These are phyloP conservation scores for Calcarisporium arbuscula DNA, from an alignment of 2,329 filamentous ascomycete species.

Conservation along the genomic window DNA sequence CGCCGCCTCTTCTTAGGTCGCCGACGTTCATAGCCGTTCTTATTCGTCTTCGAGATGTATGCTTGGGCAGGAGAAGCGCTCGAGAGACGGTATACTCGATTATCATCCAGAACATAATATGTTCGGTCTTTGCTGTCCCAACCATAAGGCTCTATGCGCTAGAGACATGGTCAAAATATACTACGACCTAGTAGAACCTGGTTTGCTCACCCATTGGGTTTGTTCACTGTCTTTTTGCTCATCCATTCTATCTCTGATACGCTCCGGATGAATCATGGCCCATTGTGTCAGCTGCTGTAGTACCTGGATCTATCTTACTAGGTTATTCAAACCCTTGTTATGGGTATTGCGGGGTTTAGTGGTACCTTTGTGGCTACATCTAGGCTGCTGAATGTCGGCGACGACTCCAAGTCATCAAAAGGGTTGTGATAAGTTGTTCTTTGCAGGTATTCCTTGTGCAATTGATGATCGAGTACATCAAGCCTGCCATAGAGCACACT, in stretches of 20 bases:
- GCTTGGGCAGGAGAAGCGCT: constrained; percentile 61
- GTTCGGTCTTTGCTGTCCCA: constrained; percentile 83
- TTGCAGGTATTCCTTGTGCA: constrained; percentile 78
- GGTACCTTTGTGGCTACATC: constrained; percentile 72
- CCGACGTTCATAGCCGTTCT: not conserved
- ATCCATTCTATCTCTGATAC: constrained; percentile 78
- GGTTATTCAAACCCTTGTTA: no score
- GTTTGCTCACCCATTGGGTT: constrained; percentile 68
- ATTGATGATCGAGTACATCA: constrained; percentile 90
- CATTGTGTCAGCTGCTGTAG: constrained; percentile 86
- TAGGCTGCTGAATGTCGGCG: constrained; percentile 71
- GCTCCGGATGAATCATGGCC: constrained; percentile 81
- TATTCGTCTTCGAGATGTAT: constrained; percentile 58
- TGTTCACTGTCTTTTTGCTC: constrained; percentile 78
- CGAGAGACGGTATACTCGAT: constrained; percentile 83
- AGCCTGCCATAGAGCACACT: constrained; percentile 44
- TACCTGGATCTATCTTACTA: constrained; percentile 57
- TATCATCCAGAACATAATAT: constrained; percentile 90
- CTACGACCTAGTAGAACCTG: not conserved
- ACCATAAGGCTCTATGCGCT: constrained; percentile 76
- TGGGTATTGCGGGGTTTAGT: no score
- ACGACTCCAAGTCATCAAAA: constrained; percentile 70
- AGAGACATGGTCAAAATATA: constrained; percentile 11
- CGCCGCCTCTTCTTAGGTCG: no score
- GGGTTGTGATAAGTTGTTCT: constrained; percentile 77